Evolutionary conservation across 768 basidiomycete genomes (phyloP), one percentile per base, ranked within the genome.

Genomic region (Podaxis sp.): DNA sequence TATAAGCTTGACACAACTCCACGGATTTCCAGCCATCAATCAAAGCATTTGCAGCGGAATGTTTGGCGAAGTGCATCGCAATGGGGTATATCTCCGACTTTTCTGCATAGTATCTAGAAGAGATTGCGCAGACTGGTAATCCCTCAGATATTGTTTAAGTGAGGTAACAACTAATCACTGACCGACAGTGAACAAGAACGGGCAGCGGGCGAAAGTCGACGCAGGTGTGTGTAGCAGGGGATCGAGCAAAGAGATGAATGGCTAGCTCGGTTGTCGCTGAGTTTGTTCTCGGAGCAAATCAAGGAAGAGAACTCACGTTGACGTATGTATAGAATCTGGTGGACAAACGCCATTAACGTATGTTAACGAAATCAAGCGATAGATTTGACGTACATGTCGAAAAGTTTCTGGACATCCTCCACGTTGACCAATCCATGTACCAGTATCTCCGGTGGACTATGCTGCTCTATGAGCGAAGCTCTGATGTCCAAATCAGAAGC

Each of bases 101-200:
- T 61, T 89, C 89, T 1, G 79, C 66, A 68, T 91, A 88, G 71
- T 91, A 94, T 43, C 93, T 79, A 0, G 93, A 93, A 0, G 93
- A 88, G 52, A 94, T 86, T 7, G 94, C 93, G 66, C 93, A 96
- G 47, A 96, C 89, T 89, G 67, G 65, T 46, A 17, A 36, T 46
- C 36, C n/a, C 66, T 56, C 49, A 50, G 54, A 40, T 22, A 46
- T 57, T 24, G 33, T 22, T 27, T 12, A 52, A 29, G 13, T 17
- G 12, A 17, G 9, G 24, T 37, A 50, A 29, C 22, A 1, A 17
- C 11, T 19, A 25, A 53, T 46, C 59, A 85, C 85, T 78, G 61
- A 90, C 90, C 82, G 63, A 93, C 92, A 51, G 94, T 96, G 73
- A 94, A 94, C 37, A 96, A 78, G 78, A 95, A 96, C 0, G 94